Conservation (phyloP, 768 basidiomycete genomes). For the Kwoniella botswanensis region DNA sequence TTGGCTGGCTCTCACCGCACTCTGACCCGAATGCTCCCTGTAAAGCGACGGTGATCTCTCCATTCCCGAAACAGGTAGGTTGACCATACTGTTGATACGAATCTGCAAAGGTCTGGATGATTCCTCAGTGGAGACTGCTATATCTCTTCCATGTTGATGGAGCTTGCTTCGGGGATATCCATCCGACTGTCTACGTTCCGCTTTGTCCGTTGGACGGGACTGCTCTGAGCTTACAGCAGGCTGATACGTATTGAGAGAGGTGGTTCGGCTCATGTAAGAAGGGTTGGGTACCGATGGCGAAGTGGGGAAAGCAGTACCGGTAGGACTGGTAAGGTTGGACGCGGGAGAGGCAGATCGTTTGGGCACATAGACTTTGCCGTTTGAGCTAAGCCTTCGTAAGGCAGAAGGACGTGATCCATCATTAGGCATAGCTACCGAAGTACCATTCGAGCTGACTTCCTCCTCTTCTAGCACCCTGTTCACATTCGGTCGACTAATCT, state of each 20-base stretch:
- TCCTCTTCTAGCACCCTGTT: conserved; percentile 34
- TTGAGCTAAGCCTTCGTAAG: conserved; percentile 33
- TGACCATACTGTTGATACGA: conserved; percentile 28
- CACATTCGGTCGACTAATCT: conserved; percentile 29
- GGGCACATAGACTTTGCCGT: conserved; percentile 41
- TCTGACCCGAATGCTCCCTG: conserved; percentile 15
- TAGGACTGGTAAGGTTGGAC: conserved; percentile 19
- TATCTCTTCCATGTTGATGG: conserved; percentile 18
- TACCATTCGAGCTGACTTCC: conserved; percentile 14
- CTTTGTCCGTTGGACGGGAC: not conserved
- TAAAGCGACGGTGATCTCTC: conserved; percentile 17
- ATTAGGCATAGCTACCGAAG: not conserved
- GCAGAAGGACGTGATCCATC: conserved; percentile 20
- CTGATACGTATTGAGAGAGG: conserved; percentile 14
- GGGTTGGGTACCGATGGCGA: conserved; percentile 9
- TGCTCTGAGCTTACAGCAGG: not conserved
- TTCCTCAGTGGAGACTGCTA: conserved; percentile 14
- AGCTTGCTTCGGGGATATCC: conserved; percentile 15
- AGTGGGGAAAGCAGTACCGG: conserved; percentile 19
- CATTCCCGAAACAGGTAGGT: conserved; percentile 24
- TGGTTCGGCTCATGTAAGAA: conserved; percentile 17
- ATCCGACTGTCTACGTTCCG: conserved; percentile 42
- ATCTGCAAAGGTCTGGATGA: conserved; percentile 21
- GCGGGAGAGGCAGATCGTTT: conserved; percentile 44
- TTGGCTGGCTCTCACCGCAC: conserved; percentile 13